A percentile compares a stretch with the other conserved stretches of the same genome.
Evolutionary conservation across 371 early-diverging fungal species (phyloP).

Genomic region (Synchytrium microbalum): DNA sequence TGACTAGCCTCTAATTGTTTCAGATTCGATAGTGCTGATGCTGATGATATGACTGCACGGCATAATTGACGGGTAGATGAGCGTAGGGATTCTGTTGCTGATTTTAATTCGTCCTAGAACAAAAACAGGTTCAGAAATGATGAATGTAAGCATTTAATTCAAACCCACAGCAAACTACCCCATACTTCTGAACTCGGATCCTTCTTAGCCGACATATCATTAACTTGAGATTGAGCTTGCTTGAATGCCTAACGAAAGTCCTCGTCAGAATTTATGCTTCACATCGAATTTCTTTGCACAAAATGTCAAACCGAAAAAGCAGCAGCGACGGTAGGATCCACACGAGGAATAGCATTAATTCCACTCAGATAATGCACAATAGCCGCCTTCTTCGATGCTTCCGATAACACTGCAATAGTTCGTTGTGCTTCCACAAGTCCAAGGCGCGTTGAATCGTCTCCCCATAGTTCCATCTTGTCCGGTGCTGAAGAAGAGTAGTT

Average conservation of each 20-base stretch:
- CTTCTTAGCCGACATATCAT: constrained; percentile 2
- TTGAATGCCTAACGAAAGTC: constrained; percentile 22
- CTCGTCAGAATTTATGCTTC: constrained; percentile 23
- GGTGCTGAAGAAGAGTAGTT: background rate
- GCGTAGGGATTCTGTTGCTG: constrained; percentile 22
- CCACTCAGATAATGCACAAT: constrained; percentile 32
- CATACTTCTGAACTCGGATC: constrained; percentile 1
- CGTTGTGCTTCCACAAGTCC: constrained; percentile 38
- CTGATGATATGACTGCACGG: constrained; percentile 34
- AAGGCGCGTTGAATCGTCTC: background rate
- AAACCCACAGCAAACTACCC: background rate
- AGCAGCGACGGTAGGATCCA: constrained; percentile 6
- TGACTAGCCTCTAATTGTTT: constrained; percentile 29
- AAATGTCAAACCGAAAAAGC: constrained; percentile 8
- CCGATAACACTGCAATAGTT: constrained; percentile 42
- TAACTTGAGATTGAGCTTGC: background rate
- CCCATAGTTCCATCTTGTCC: background rate
- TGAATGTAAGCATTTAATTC: background rate
- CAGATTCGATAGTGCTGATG: constrained; percentile 28
- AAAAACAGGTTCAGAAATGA: background rate
- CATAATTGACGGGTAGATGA: constrained; percentile 25
- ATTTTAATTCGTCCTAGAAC: constrained; percentile 25
- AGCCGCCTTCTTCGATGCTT: constrained; percentile 32
- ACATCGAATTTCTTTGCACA: constrained; percentile 14
- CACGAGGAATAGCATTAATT: constrained; percentile 27